Evolutionary conservation across 306 rosid genomes (phyloP), one percentile per base, ranked within the genome.

Genomic region (Lathyrus aphaca): DNA sequence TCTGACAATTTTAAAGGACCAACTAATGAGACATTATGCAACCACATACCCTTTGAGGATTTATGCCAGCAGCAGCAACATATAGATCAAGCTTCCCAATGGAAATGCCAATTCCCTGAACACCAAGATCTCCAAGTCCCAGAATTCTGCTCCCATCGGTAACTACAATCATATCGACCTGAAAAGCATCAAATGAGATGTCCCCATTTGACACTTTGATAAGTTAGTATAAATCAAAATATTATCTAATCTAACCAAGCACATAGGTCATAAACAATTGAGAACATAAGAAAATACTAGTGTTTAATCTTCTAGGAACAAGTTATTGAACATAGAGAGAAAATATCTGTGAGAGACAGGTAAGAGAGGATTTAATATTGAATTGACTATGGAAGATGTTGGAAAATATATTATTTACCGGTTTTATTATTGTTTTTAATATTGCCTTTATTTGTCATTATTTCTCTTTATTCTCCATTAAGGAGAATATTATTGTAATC

Each of bases 151-250:
- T 89, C 77, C 99, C 99, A 82, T 95, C 99, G 1, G 96, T 95
- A 51, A 95, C 99, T 80, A 95, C 99, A 81, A 95, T 95, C 97
- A 95, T 95, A 82, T 95, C 99, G 71, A 95, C 99, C 99, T 95
- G 96, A 72, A 83, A 74, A 80, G 23, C 18, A 74, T 32, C 64
- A 57, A 45, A 65, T 11, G 35, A 63, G 62, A 68, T 46, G 58
- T 63, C 69, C 38, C 74, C 60, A 63, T 65, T 72, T 58, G 61
- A 67, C 42, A 51, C 35, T 40, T 44, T n/a, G 48, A 25, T 51
- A 53, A 66, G 61, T 72, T 68, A 68, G 43, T 15, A 23, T 53
- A 12, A 4, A 46, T 18, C 21, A 56, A 40, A 14, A 40, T 19
- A 63, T 35, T 21, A 70, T 43, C 25, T 61, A 48, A 70, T 43